Conservation (phyloP, 305 asterid genomes). For the Fraxinus nigra region DNA sequence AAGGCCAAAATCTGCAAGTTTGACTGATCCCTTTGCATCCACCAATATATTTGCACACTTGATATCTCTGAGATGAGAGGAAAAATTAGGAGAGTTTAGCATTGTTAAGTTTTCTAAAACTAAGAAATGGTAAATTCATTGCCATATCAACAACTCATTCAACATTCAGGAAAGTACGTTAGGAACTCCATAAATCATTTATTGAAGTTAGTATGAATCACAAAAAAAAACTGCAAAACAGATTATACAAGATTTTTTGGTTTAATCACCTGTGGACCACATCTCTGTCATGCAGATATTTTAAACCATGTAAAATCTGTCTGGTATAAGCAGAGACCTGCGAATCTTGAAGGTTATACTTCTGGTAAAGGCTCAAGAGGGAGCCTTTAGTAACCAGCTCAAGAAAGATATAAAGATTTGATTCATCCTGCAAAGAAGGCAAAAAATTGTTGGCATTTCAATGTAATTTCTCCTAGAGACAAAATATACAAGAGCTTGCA, state of each 20-base stretch:
- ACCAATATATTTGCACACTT: conserved; percentile 94
- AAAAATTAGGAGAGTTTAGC: background rate
- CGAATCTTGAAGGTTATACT: conserved; percentile 65
- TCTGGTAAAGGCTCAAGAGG: conserved; percentile 75
- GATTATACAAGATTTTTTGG: conserved; percentile 14
- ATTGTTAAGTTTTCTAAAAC: background rate
- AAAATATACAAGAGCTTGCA: background rate
- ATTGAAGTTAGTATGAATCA: background rate
- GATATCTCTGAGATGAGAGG: conserved; percentile 59
- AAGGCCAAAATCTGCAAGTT: conserved; percentile 98
- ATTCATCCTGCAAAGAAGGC: conserved; percentile 57
- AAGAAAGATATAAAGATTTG: conserved; percentile 80
- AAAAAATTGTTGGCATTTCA: conserved; percentile 7
- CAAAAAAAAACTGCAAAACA: background rate
- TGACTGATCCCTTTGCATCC: conserved; percentile 79
- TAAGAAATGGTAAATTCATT: background rate
- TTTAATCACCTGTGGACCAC: conserved; percentile 85
- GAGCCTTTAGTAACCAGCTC: conserved; percentile 90
- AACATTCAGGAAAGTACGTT: background rate
- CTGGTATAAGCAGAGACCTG: conserved; percentile 81
- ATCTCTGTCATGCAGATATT: conserved; percentile 74
- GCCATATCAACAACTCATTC: background rate
- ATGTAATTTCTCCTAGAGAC: background rate
- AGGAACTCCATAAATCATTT: background rate
- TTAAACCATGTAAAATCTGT: conserved; percentile 89